These are phyloP conservation scores for Mycosarcoma mackinlayi DNA, from an alignment of 1,284 basidiomycete genomes.

Conservation along the genomic window DNA sequence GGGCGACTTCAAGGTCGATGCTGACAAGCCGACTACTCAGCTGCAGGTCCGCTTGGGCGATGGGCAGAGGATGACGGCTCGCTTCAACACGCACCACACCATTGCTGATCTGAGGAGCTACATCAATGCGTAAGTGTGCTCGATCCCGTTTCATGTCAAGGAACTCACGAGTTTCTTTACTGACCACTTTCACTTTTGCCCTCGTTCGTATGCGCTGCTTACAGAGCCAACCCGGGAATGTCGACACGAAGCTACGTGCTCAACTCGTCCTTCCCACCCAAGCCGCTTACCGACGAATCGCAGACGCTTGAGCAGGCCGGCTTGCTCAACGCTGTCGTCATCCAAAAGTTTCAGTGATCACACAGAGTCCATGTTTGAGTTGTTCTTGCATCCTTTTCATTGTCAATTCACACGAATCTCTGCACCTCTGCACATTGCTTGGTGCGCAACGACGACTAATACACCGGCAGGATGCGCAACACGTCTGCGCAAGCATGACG, in stretches of 20 bases:
- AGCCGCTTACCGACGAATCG: slow-evolving; percentile 61
- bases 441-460: slow-evolving; percentile 5
- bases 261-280: slow-evolving; percentile 65
- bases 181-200: background rate
- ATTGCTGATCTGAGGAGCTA: slow-evolving; percentile 85
- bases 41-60: slow-evolving; percentile 91
- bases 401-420: slow-evolving; percentile 4
- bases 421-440: too few relatives aligned
- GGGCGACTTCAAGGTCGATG: slow-evolving; percentile 79
- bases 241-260: slow-evolving; percentile 55
- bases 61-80: slow-evolving; percentile 84
- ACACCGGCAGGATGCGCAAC: slow-evolving; percentile 43
- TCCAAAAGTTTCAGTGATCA: slow-evolving; percentile 56
- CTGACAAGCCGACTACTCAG: slow-evolving; percentile 82
- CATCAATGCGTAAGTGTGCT: slow-evolving; percentile 83
- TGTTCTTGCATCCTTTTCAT: background rate
- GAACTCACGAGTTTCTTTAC: too few relatives aligned
- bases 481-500: slow-evolving; percentile 39
- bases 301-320: slow-evolving; percentile 61
- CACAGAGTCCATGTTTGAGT: background rate
- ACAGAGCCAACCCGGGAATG: slow-evolving; percentile 61
- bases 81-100: slow-evolving; percentile 92
- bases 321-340: slow-evolving; percentile 63
- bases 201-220: too few relatives aligned
- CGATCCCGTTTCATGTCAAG: too few relatives aligned